Evolutionary conservation across 73 alveolate genomes (phyloP).

Genomic region (Blepharisma stoltei): DNA sequence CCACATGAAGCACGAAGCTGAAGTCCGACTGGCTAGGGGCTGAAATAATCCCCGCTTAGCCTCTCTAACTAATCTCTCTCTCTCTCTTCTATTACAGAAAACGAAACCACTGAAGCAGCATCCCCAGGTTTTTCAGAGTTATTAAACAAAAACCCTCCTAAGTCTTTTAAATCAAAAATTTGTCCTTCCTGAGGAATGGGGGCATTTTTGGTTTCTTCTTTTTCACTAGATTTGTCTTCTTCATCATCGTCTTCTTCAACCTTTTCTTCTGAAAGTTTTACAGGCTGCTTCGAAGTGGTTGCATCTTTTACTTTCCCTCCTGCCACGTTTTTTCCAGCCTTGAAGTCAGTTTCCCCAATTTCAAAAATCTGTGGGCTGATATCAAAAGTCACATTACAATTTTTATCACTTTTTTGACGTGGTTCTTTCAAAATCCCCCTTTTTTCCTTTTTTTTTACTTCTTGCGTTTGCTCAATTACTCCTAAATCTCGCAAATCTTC

Average conservation of each 20-base stretch:
- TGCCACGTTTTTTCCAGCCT: background rate
- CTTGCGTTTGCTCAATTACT: background rate
- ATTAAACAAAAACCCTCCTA: too few relatives aligned
- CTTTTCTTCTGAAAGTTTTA: background rate
- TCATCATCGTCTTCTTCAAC: background rate
- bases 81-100: background rate
- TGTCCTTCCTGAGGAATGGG: too few relatives aligned
- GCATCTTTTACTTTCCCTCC: slow-evolving; percentile 17
- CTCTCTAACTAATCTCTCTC: too few relatives aligned
- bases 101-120: too few relatives aligned
- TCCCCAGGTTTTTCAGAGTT: too few relatives aligned
- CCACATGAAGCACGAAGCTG: too few relatives aligned
- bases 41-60: too few relatives aligned
- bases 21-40: too few relatives aligned
- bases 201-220: too few relatives aligned
- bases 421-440: background rate
- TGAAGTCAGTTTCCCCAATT: slow-evolving; percentile 9
- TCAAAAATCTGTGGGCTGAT: background rate
- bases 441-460: background rate
- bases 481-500: background rate
- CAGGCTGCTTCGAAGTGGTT: background rate
- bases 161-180: too few relatives aligned
- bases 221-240: background rate
- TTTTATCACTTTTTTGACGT: background rate
- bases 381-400: background rate